Conservation (phyloP, 495 filamentous ascomycete genomes). For the Parachaetomium inaequale region DNA sequence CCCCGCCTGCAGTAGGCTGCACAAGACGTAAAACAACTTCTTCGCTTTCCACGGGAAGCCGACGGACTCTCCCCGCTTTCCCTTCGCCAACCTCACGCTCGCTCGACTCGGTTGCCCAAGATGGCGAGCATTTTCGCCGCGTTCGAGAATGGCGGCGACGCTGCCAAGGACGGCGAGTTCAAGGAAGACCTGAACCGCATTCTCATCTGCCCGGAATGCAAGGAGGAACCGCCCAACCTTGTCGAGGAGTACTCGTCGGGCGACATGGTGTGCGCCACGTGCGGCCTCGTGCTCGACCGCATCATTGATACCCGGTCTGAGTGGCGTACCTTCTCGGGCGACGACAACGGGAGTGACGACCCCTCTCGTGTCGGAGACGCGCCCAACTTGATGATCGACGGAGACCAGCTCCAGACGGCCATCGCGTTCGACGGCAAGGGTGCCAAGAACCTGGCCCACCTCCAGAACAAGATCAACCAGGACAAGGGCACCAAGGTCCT, state of each 20-base stretch:
- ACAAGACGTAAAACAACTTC: neutral
- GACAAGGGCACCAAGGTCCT: slow-evolving; percentile 75
- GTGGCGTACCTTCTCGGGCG: slow-evolving; percentile 98
- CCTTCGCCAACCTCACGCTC: neutral
- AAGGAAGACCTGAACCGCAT: slow-evolving; percentile 72
- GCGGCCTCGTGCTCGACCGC: slow-evolving; percentile 87
- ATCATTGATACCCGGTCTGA: slow-evolving; percentile 94
- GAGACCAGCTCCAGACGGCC: slow-evolving; percentile 84
- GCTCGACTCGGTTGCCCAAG: neutral
- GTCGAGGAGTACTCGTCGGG: slow-evolving; percentile 87
- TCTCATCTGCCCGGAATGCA: slow-evolving; percentile 84
- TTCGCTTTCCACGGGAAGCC: neutral
- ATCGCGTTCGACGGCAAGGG: slow-evolving; percentile 77
- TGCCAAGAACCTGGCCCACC: slow-evolving; percentile 72
- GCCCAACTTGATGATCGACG: slow-evolving; percentile 80
- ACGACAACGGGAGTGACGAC: slow-evolving; percentile 90
- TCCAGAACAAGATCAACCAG: slow-evolving; percentile 84
- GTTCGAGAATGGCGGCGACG: neutral
- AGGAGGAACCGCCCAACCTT: slow-evolving; percentile 85
- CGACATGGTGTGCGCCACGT: slow-evolving; percentile 87
- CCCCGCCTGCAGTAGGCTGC: neutral
- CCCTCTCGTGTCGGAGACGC: slow-evolving; percentile 96
- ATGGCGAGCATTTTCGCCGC: slow-evolving; percentile 18
- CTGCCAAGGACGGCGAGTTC: slow-evolving; percentile 27
- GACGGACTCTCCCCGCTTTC: neutral